These are phyloP conservation scores for Globisporangium middletonii DNA, from an alignment of 352 stramenopile genomes.

Conservation along the genomic window DNA sequence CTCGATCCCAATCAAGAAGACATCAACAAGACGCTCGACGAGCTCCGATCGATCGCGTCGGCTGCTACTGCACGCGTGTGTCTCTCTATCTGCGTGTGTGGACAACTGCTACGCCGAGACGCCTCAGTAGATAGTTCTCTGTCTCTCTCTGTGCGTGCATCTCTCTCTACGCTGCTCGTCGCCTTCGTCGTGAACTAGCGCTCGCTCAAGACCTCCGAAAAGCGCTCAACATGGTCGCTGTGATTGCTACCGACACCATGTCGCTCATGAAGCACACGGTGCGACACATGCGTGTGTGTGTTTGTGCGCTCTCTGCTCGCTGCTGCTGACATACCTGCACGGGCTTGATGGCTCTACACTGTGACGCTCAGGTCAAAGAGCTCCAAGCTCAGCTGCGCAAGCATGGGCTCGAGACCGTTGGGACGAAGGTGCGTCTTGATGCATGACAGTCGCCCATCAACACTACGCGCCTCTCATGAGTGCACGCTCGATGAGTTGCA, in stretches of 20 bases:
- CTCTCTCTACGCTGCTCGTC: not conserved
- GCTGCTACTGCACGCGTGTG: not conserved
- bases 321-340: not conserved
- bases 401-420: constrained; percentile 27
- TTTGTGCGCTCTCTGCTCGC: not conserved
- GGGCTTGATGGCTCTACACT: not conserved
- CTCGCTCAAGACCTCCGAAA: too few species aligned
- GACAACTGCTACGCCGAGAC: too few species aligned
- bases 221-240: not conserved
- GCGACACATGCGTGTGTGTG: not conserved
- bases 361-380: constrained; percentile 36
- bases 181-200: too few species aligned
- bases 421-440: constrained; percentile 25
- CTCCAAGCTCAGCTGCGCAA: constrained; percentile 40
- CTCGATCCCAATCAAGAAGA: not conserved
- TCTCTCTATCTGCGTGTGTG: not conserved
- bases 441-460: too few species aligned
- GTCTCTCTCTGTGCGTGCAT: not conserved
- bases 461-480: too few species aligned
- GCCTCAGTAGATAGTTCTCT: not conserved
- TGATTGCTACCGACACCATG: not conserved
- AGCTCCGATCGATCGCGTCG: too few species aligned
- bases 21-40: too few species aligned
- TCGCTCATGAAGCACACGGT: constrained; percentile 7
- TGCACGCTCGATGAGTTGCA: not conserved